Evolutionary conservation across 768 basidiomycete genomes (phyloP).

Genomic region (Gautieria morchelliformis): DNA sequence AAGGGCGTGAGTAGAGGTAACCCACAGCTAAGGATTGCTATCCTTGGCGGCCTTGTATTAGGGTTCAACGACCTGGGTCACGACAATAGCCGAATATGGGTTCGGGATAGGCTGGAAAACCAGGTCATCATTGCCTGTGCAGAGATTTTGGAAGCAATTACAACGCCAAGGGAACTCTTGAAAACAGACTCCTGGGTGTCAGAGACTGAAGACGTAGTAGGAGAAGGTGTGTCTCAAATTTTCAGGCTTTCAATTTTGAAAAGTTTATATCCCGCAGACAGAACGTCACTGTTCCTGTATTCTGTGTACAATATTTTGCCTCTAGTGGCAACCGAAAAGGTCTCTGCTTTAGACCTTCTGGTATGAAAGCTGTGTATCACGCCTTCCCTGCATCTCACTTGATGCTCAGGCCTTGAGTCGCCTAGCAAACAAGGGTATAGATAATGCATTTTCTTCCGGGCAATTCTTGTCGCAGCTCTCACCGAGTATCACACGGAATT

Average conservation of each 20-base stretch:
- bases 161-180: constrained; percentile 36
- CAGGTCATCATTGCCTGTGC: constrained; percentile 62
- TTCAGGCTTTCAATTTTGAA: background rate
- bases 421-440: background rate
- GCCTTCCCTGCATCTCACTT: background rate
- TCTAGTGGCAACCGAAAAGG: background rate
- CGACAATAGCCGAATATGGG: constrained; percentile 21
- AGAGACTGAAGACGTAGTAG: constrained; percentile 5
- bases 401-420: background rate
- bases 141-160: constrained; percentile 49
- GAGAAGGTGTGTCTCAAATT: constrained; percentile 9
- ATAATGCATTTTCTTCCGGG: constrained; percentile 1
- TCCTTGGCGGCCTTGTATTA: constrained; percentile 52
- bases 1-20: constrained; percentile 60
- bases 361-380: background rate
- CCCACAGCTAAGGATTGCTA: constrained; percentile 50
- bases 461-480: background rate
- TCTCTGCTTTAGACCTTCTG: constrained; percentile 1
- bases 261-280: background rate
- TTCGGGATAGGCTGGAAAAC: constrained; percentile 43
- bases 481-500: background rate
- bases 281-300: constrained; percentile 2
- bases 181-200: constrained; percentile 46
- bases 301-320: background rate
- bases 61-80: constrained; percentile 48